Conservation (phyloP, 345 rosid species). For the rapeseed (Brassica napus) region Da-Ae NC_063438.1:3371001-3371500, state of each 20-base stretch:
- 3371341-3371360: not conserved
- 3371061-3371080: not conserved
- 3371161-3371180: not conserved
- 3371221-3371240: not conserved
- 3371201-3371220: not conserved
- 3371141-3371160: not conserved
- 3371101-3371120: conserved; percentile 1
- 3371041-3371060: not conserved
- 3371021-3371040: not conserved
- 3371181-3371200: not conserved
- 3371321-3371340: not conserved
- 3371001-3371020: not conserved
- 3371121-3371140: conserved; percentile 4
- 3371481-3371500: not conserved
- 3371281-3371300: not conserved
- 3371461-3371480: conserved; percentile 3
- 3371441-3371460: not conserved
- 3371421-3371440: not conserved
- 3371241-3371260: not conserved
- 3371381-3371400: not conserved
- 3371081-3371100: not conserved
- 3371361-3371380: not conserved
- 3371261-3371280: not conserved
- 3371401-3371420: not conserved
- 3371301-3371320: not conserved